Percentiles rank a stretch among this genome's conserved stretches.
Evolutionary conservation across 257 asterid species (phyloP).

Genomic region (Nicotiana undulata): DNA sequence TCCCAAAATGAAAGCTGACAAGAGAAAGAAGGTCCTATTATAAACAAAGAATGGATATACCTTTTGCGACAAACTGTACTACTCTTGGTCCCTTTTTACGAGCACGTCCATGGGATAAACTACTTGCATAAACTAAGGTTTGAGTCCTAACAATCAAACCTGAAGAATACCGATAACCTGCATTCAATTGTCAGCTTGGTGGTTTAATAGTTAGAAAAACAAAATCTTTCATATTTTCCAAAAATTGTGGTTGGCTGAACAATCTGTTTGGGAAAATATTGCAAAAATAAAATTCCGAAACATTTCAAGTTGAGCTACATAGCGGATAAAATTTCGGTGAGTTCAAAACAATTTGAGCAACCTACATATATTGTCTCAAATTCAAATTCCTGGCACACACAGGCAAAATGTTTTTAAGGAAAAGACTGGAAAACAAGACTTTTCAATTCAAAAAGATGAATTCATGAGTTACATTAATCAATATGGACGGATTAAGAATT

Average conservation of each 20-base stretch:
- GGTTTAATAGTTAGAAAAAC: not conserved
- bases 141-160: slow-evolving; percentile 27
- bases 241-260: not conserved
- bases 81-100: slow-evolving; percentile 9
- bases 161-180: slow-evolving; percentile 44
- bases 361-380: not conserved
- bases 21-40: not conserved
- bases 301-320: not conserved
- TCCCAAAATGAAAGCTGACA: slow-evolving; percentile 2
- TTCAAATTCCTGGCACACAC: not conserved
- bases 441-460: not conserved
- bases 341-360: not conserved
- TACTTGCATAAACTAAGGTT: slow-evolving; percentile 24
- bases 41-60: slow-evolving; percentile 27
- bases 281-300: not conserved
- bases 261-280: not conserved
- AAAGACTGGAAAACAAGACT: not conserved
- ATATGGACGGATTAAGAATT: not conserved
- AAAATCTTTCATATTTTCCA: not conserved
- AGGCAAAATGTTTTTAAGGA: not conserved
- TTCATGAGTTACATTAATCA: not conserved
- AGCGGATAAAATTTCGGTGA: not conserved
- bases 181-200: slow-evolving; percentile 2
- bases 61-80: slow-evolving; percentile 27
- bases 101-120: slow-evolving; percentile 20